Conservation (phyloP, 2,329 filamentous ascomycete species). For the Blumeria hordei region DNA sequence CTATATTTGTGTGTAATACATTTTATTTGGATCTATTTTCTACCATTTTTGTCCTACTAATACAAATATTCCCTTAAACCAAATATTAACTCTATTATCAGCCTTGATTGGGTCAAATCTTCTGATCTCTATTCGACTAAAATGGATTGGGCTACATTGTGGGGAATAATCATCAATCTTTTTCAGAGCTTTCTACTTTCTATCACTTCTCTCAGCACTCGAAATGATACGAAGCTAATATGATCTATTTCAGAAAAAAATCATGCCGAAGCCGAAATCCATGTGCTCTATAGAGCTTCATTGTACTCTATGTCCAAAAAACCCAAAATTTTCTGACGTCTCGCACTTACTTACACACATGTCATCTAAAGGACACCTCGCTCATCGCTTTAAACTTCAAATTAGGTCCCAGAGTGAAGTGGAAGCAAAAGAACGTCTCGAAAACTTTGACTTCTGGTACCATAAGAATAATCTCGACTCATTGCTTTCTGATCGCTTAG, state of each 20-base stretch:
- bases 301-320: conserved; percentile 65
- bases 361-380: conserved; percentile 75
- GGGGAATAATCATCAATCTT: too few species aligned
- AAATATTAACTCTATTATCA: too few species aligned
- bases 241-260: not conserved
- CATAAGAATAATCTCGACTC: conserved; percentile 41
- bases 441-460: conserved; percentile 61
- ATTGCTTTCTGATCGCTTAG: conserved; percentile 56
- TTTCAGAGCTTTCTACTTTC: too few species aligned
- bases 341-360: conserved; percentile 86
- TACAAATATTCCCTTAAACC: not conserved
- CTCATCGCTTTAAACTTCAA: conserved; percentile 60
- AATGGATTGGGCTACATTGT: too few species aligned
- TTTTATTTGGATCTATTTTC: not conserved
- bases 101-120: too few species aligned
- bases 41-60: not conserved
- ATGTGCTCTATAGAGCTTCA: conserved; percentile 33
- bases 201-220: not conserved
- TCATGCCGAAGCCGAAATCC: conserved; percentile 8
- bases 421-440: conserved; percentile 35
- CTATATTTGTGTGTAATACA: not conserved
- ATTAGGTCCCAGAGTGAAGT: conserved; percentile 44
- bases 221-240: not conserved
- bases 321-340: conserved; percentile 63
- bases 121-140: too few species aligned